These are phyloP conservation scores for Lactuca saligna DNA, from an alignment of 129 eudicot genomes.

Conservation along the genomic window DNA sequence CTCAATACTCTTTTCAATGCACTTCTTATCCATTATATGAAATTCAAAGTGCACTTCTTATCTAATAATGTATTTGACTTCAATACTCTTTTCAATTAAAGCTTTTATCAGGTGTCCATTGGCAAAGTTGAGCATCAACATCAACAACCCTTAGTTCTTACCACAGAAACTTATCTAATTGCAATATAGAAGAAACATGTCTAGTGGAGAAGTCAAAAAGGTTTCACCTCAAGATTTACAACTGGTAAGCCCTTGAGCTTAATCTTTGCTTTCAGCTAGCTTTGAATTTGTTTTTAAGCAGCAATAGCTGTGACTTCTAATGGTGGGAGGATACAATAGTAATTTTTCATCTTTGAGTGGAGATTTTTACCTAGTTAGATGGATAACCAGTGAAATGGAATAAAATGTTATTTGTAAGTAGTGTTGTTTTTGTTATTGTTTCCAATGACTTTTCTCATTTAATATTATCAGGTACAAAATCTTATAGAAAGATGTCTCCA, in stretches of 20 bases:
- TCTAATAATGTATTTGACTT: not conserved
- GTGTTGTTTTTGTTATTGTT: not conserved
- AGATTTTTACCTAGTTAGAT: no score
- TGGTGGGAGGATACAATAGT: not conserved
- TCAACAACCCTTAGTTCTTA: not conserved
- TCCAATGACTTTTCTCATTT: not conserved
- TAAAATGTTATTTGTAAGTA: not conserved
- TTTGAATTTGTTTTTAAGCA: not conserved
- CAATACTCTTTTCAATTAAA: constrained; percentile 16
- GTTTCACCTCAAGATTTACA: constrained; percentile 82
- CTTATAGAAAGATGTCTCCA: constrained; percentile 95
- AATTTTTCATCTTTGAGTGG: not conserved
- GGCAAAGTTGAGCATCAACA: not conserved
- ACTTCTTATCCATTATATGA: not conserved
- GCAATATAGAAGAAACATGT: constrained; percentile 41
- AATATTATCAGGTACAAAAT: constrained; percentile 71
- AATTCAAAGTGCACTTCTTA: not conserved
- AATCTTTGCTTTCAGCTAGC: constrained; percentile 8
- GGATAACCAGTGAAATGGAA: no score
- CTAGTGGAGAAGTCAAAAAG: constrained; percentile 66
- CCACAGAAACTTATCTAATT: constrained; percentile 9
- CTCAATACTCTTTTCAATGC: not conserved
- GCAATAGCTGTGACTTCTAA: not conserved
- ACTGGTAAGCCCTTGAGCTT: constrained; percentile 52
- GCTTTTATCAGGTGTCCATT: constrained; percentile 15